Evolutionary conservation across 1,284 basidiomycete genomes (phyloP), one percentile per base, ranked within the genome.

Genomic region (Thelephora terrestris): DNA sequence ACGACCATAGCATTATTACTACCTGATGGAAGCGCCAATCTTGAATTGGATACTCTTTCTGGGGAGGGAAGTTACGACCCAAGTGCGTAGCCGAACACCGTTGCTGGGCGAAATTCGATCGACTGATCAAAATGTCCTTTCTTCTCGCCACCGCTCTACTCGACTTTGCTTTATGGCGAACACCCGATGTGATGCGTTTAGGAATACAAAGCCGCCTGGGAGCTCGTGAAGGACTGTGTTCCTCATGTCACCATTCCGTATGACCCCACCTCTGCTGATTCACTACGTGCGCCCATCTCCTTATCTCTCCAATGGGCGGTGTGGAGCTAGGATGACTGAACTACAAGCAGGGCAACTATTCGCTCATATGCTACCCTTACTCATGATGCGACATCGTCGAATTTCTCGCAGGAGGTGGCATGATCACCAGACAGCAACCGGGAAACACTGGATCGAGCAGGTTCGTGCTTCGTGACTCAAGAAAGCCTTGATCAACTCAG

Each of bases 401-500:
- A 83, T 88, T 61, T 82, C 85, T 3, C 73, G 85, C 17, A 65
- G 76, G 17, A 79, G 80, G 53, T 88, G 85, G 85, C 68, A 71
- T 48, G 82, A 87, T 53, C 71, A 73, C 50, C 63, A 70, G 25
- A 81, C 75, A 0, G 58, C 71, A 1, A 73, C 69, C 34, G 83
- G 83, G 36, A 88, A 88, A 55, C 84, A 83, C 53, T 87, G 81
- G 79, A 88, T 88, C 50, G 83, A 87, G 55, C 82, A 84, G 71
- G 82, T 32, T 10, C 18, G 32, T 25, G 32, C 45, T 17, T 29
- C 5, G 7, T 21, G 32, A 25, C 25, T 23, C 29, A 32, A 32
- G 14, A 32, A 39, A 14, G 20, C 35, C 39, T 42, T 49, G 34
- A 42, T 38, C 24, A 17, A 45, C 29, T 9, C 7, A 32, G 14